Conservation (phyloP, 2,329 filamentous ascomycete species). For the Colletotrichum limetticola region DNA sequence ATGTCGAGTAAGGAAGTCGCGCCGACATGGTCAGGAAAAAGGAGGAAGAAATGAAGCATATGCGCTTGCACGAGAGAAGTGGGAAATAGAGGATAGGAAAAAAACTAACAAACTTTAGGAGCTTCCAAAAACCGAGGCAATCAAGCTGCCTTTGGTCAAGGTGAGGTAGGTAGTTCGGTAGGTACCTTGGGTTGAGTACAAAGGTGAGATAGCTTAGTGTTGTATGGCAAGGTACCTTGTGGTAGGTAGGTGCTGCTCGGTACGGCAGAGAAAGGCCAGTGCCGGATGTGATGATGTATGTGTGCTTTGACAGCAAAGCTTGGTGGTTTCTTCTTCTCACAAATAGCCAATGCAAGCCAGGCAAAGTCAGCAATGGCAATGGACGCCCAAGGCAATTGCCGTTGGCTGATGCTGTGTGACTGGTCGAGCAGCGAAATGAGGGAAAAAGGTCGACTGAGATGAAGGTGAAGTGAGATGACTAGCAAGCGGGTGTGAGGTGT, state of each 20-base stretch:
- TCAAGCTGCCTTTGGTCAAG: not conserved
- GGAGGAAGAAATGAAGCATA: not conserved
- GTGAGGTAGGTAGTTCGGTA: not conserved
- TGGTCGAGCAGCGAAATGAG: not conserved
- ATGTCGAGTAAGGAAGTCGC: not conserved
- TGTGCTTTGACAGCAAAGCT: not conserved
- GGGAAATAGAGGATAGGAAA: not conserved
- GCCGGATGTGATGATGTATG: not conserved
- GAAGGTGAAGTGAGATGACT: not conserved
- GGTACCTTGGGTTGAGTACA: too few relatives aligned
- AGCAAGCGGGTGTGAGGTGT: not conserved
- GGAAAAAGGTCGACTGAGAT: not conserved
- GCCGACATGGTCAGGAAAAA: not conserved
- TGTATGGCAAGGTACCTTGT: too few relatives aligned
- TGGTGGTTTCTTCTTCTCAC: slow-evolving; percentile 12
- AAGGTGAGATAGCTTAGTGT: too few relatives aligned
- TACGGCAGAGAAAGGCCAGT: not conserved
- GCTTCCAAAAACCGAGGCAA: not conserved
- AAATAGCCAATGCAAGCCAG: slow-evolving; percentile 17
- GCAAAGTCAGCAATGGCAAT: not conserved
- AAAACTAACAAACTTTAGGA: not conserved
- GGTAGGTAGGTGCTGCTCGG: too few relatives aligned
- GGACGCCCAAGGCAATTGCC: not conserved
- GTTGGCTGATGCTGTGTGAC: slow-evolving; percentile 14
- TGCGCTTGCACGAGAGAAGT: too few relatives aligned